Conservation (phyloP, 2,329 filamentous ascomycete genomes). For the Exophiala bonariae region DNA sequence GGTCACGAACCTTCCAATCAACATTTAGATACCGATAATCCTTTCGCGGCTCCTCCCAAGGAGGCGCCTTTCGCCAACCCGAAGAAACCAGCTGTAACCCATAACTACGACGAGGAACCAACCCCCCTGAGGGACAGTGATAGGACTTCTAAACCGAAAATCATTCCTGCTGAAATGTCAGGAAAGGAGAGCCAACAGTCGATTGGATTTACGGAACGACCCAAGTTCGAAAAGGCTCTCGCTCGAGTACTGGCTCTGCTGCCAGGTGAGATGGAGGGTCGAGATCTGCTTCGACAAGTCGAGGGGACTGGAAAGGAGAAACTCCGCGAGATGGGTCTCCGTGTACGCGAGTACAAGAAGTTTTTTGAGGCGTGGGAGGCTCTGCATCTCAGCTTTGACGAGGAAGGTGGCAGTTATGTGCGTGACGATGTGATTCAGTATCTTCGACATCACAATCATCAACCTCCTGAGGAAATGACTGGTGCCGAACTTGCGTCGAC, state of each 20-base stretch:
- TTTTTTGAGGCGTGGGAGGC: conserved; percentile 44
- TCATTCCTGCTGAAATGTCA: background rate
- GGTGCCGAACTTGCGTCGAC: conserved; percentile 32
- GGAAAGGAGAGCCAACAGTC: background rate
- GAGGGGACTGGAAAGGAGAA: conserved; percentile 40
- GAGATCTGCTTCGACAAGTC: conserved; percentile 39
- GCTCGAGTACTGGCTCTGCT: conserved; percentile 24
- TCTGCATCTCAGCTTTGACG: conserved; percentile 25
- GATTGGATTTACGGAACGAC: conserved; percentile 22
- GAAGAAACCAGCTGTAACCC: background rate
- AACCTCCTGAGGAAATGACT: conserved; percentile 10
- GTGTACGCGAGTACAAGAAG: conserved; percentile 40
- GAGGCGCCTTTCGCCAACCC: background rate
- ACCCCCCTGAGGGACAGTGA: background rate
- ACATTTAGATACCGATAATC: background rate
- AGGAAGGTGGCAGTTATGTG: conserved; percentile 38
- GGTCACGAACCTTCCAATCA: background rate
- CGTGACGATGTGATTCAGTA: conserved; percentile 45
- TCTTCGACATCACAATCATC: conserved; percentile 31
- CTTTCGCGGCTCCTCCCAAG: conserved; percentile 5
- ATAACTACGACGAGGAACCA: conserved; percentile 3
- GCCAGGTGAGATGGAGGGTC: conserved; percentile 28
- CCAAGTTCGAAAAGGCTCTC: conserved; percentile 27
- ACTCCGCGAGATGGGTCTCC: conserved; percentile 41
- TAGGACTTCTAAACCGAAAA: background rate